Evolutionary conservation across 1,139 yeast genomes (phyloP).

Genomic region (Candida sanyaensis): DNA sequence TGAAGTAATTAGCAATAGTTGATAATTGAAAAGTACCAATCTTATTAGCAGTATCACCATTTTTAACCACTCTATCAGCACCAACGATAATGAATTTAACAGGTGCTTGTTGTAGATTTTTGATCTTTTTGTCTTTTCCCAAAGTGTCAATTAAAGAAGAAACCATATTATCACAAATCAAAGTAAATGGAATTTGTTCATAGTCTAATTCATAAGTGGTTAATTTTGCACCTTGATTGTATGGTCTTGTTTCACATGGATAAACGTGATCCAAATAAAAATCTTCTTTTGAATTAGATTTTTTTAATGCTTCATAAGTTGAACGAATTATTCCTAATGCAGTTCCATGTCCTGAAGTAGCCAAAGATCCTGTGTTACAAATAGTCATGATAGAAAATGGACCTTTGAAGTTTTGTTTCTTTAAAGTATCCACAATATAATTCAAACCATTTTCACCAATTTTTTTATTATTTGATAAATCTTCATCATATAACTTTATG

Average conservation of each 20-base stretch:
- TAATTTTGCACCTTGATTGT: slow-evolving; percentile 92
- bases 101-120: slow-evolving; percentile 44
- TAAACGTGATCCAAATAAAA: slow-evolving; percentile 67
- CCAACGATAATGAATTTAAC: slow-evolving; percentile 92
- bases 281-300: slow-evolving; percentile 23
- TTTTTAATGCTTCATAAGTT: slow-evolving; percentile 46
- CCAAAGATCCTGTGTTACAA: slow-evolving; percentile 86
- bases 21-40: slow-evolving; percentile 96
- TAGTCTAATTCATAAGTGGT: slow-evolving; percentile 89
- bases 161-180: slow-evolving; percentile 91
- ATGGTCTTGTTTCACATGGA: slow-evolving; percentile 94
- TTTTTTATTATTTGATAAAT: slow-evolving; percentile 69
- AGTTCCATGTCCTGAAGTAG: slow-evolving; percentile 97
- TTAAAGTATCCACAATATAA: slow-evolving; percentile 55
- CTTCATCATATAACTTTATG: slow-evolving; percentile 66
- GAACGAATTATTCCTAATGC: slow-evolving; percentile 91
- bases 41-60: slow-evolving; percentile 96
- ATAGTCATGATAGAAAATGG: slow-evolving; percentile 83
- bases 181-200: slow-evolving; percentile 83
- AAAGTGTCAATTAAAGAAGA: slow-evolving; percentile 61
- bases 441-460: slow-evolving; percentile 82
- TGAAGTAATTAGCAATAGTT: slow-evolving; percentile 52
- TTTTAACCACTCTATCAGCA: slow-evolving; percentile 90
- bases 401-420: slow-evolving; percentile 53
- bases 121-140: slow-evolving; percentile 15